Evolutionary conservation across 768 basidiomycete species (phyloP).

Genomic region (Kondoa malvinella): DNA sequence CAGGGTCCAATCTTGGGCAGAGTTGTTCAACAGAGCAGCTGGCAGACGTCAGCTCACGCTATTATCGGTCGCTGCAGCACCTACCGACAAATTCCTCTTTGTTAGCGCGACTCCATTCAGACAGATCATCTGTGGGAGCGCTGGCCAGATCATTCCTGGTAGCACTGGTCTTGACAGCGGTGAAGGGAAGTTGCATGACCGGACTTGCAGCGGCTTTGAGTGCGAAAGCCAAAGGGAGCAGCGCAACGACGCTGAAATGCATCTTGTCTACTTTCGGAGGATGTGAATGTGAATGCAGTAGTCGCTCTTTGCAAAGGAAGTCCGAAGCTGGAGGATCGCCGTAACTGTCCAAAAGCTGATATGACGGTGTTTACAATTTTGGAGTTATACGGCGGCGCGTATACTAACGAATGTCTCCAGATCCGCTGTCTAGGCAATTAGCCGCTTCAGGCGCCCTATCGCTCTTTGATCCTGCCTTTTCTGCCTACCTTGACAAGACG

Average conservation of each 20-base stretch:
- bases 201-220: too few relatives aligned
- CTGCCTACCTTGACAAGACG: constrained; percentile 7
- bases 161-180: too few relatives aligned
- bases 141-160: too few relatives aligned
- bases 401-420: background rate
- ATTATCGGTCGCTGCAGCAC: too few relatives aligned
- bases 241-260: background rate
- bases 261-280: background rate
- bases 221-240: background rate
- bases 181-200: background rate
- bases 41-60: too few relatives aligned
- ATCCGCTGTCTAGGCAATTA: constrained; percentile 7
- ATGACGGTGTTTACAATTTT: background rate
- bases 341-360: background rate
- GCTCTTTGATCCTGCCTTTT: constrained; percentile 10
- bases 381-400: too few relatives aligned
- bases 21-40: background rate
- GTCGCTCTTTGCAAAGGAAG: too few relatives aligned
- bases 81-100: too few relatives aligned
- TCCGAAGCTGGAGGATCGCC: too few relatives aligned
- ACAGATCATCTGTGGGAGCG: too few relatives aligned
- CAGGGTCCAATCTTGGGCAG: background rate
- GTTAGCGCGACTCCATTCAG: too few relatives aligned
- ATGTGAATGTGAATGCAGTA: too few relatives aligned
- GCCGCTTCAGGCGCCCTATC: constrained; percentile 17